Evolutionary conservation across 2,329 filamentous ascomycete genomes (phyloP).

Genomic region (Fragosphaeria purpurea): DNA sequence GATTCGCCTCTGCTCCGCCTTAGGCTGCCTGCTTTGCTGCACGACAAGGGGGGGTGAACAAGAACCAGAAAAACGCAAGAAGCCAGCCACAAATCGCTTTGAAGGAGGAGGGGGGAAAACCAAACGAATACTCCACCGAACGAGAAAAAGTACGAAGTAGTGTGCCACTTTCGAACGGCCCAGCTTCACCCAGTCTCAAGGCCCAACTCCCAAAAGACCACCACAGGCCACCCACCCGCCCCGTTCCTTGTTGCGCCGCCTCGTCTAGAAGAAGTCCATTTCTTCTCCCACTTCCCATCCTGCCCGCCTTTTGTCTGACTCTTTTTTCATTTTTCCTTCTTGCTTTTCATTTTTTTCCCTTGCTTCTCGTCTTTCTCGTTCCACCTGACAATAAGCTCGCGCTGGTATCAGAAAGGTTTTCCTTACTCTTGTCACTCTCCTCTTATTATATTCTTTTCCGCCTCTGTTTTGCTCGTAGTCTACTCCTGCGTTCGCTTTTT

Average conservation of each 20-base stretch:
- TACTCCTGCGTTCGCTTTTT: not conserved
- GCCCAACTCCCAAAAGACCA: not conserved
- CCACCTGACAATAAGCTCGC: too few species aligned
- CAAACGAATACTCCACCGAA: not conserved
- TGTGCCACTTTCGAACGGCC: slow-evolving; percentile 2
- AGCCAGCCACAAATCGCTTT: too few species aligned
- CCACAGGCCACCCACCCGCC: not conserved
- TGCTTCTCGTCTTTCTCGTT: too few species aligned
- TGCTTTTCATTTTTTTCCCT: slow-evolving; percentile 11
- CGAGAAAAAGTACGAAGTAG: not conserved
- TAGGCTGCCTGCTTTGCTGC: not conserved
- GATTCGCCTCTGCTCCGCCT: not conserved
- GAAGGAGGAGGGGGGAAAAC: too few species aligned
- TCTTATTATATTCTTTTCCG: slow-evolving; percentile 5
- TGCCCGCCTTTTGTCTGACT: slow-evolving; percentile 4
- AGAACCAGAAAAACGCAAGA: too few species aligned
- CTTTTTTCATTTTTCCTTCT: slow-evolving; percentile 17
- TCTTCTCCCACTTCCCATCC: slow-evolving; percentile 12
- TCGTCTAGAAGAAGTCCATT: slow-evolving; percentile 4
- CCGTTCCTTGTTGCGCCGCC: not conserved
- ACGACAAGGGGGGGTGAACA: too few species aligned
- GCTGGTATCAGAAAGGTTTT: too few species aligned
- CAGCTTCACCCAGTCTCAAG: slow-evolving; percentile 1
- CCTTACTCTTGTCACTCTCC: slow-evolving; percentile 8
- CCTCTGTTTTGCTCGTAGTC: not conserved